Conservation (phyloP, 2,329 filamentous ascomycete species). For the Trichoderma harzianum region DNA sequence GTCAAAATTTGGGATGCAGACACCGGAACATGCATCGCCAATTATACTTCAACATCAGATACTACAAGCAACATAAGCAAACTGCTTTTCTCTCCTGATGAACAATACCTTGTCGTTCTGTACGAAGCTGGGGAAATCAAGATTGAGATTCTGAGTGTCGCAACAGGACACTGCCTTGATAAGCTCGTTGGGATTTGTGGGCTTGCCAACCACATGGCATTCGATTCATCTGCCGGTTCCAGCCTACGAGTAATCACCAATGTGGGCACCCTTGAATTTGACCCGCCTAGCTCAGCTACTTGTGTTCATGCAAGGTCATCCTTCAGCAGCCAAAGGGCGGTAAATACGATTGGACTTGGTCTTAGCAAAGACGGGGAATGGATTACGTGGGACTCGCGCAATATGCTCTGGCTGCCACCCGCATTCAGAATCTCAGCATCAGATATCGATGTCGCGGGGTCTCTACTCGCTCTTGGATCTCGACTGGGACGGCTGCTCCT, state of each 20-base stretch:
- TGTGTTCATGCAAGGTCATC: neutral
- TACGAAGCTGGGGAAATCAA: neutral
- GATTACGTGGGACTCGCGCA: slow-evolving; percentile 2
- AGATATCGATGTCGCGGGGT: neutral
- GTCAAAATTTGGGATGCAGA: neutral
- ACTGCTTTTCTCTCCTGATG: neutral
- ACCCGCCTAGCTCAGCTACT: neutral
- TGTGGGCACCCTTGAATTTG: neutral
- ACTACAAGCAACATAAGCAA: neutral
- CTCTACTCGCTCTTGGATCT: neutral
- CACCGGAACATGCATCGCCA: neutral
- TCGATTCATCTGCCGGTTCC: neutral
- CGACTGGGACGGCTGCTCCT: neutral
- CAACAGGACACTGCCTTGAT: neutral
- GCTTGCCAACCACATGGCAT: neutral
- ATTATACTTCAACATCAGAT: neutral
- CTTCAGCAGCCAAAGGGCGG: neutral
- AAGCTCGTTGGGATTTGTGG: neutral
- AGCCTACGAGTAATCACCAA: slow-evolving; percentile 1
- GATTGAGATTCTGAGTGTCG: neutral
- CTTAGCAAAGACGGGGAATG: neutral
- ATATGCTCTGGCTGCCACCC: slow-evolving; percentile 10
- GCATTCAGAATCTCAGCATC: neutral
- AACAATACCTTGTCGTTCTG: neutral
- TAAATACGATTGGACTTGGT: neutral